Base-by-base conservation (phyloP, 2,329 filamentous ascomycete species). In the Teratosphaeria viscida region DNA sequence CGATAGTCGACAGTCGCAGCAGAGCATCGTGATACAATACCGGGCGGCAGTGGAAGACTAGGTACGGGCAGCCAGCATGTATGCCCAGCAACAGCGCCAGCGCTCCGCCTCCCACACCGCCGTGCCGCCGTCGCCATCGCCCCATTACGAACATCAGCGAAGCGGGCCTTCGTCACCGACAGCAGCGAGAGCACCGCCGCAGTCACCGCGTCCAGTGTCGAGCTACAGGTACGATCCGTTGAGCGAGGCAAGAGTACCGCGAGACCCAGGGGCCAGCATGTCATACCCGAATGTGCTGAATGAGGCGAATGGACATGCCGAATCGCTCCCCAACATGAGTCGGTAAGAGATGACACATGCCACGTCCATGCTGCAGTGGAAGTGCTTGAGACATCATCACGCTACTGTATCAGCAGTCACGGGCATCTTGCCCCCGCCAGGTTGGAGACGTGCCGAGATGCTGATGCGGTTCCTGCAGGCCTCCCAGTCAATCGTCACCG, bases 201-300 rank as follows among this genome's bases (percentile, higher is more conserved):
- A 63, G 58, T 75, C 75, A 68, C 74, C 76, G 62, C 70, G 69
- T 62, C 67, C 73, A n/a, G 66, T 71, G 19, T 74, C 75, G 58
- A 74, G 74, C 67, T 80, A 79, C 72, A 49, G 19, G 19, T 80
- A 79, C 71, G 78, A 80, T 67, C 78, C 77, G 7, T 77, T 75
- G 52, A 75, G 74, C 60, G 77, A 79, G 65, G 73, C 76, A 67
- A 74, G 75, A 64, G 61, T 74, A 72, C 65, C 71, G 68, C 70
- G 64, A 61, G 63, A 55, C 53, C 54, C 43, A n/a, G 19, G 19
- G 16, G 5, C 43, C 43, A 39, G 37, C 47, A 67, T 68, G 5
- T 58, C 64, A 23, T 32, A 14, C 34, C 64, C 62, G 52, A 60
- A 63, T 58, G 32, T 62, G 32, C 57, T 61, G 19, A 57, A 63